Percentiles rank a stretch among this genome's conserved stretches.
Conservation (phyloP, 768 basidiomycete genomes). For the Phlegmacium glaucopus region DNA sequence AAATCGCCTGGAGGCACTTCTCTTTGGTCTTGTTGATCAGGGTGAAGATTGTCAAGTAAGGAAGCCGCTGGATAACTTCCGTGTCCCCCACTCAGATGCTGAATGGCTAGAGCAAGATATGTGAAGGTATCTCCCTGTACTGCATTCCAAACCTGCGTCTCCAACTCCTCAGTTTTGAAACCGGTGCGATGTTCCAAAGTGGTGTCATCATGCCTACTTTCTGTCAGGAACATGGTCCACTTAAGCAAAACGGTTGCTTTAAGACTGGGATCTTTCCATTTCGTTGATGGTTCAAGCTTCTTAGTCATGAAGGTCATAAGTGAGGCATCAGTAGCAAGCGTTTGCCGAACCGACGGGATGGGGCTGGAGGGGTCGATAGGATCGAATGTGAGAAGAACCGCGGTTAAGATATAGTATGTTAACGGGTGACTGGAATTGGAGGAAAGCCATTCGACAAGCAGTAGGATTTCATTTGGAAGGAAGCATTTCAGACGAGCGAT, state of each 20-base stretch:
- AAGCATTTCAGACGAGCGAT: conserved; percentile 64
- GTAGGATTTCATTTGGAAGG: conserved; percentile 55
- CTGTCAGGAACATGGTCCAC: conserved; percentile 84
- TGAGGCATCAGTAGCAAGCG: conserved; percentile 41
- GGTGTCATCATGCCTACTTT: conserved; percentile 66
- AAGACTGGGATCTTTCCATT: conserved; percentile 70
- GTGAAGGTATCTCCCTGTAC: conserved; percentile 81
- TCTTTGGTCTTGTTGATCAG: conserved; percentile 44
- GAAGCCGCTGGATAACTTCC: conserved; percentile 32
- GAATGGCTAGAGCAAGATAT: conserved; percentile 60
- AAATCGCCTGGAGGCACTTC: conserved; percentile 49
- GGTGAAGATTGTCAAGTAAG: conserved; percentile 26
- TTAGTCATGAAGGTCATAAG: conserved; percentile 58
- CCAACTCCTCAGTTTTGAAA: conserved; percentile 75
- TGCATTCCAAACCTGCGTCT: conserved; percentile 77
- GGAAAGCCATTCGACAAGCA: conserved; percentile 69
- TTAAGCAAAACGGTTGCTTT: conserved; percentile 76
- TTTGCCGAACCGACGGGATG: conserved; percentile 43
- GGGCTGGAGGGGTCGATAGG: conserved; percentile 38
- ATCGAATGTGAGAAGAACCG: conserved; percentile 66
- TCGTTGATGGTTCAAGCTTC: conserved; percentile 45
- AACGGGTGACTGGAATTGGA: conserved; percentile 64
- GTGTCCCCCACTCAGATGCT: conserved; percentile 49
- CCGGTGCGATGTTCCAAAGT: conserved; percentile 61
- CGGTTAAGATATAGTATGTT: conserved; percentile 64